These are phyloP conservation scores for Neoboletus brunneissimus DNA, from an alignment of 768 basidiomycete genomes.

Conservation along the genomic window DNA sequence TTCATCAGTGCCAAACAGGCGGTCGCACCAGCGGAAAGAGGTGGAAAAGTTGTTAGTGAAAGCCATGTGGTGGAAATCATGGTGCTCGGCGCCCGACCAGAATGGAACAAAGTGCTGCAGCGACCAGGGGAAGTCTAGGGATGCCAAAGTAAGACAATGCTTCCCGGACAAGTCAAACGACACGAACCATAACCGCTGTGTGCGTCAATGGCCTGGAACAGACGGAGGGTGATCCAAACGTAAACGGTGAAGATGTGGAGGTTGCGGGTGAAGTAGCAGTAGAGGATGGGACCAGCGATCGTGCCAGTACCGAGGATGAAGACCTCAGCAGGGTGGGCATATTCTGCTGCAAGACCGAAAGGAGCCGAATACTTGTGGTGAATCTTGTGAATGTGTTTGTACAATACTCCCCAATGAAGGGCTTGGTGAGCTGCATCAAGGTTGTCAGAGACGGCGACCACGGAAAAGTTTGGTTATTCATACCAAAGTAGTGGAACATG, in stretches of 20 bases:
- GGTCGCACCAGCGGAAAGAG: slow-evolving; percentile 93
- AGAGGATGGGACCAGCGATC: slow-evolving; percentile 82
- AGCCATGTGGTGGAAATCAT: slow-evolving; percentile 98
- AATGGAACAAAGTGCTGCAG: slow-evolving; percentile 88
- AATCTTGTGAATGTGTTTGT: slow-evolving; percentile 93
- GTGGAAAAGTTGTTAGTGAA: slow-evolving; percentile 94
- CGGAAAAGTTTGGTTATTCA: slow-evolving; percentile 19
- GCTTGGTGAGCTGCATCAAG: slow-evolving; percentile 71
- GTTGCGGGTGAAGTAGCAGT: slow-evolving; percentile 65
- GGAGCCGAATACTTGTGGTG: slow-evolving; percentile 98
- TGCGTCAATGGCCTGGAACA: slow-evolving; percentile 97
- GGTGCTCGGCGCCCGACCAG: slow-evolving; percentile 97
- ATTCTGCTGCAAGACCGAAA: slow-evolving; percentile 96
- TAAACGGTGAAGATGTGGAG: slow-evolving; percentile 94
- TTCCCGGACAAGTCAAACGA: not conserved
- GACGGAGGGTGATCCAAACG: slow-evolving; percentile 87
- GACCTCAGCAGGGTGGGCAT: slow-evolving; percentile 96
- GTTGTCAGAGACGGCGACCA: not conserved
- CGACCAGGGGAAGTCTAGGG: slow-evolving; percentile 93
- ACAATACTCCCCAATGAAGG: slow-evolving; percentile 79
- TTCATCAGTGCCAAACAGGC: slow-evolving; percentile 83
- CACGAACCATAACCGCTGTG: slow-evolving; percentile 90
- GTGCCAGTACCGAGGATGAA: slow-evolving; percentile 93
- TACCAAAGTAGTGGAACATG: slow-evolving; percentile 87
- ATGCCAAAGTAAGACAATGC: not conserved